Base-by-base conservation (phyloP, 345 rosid species). In the Eucalyptus decipiens region DNA sequence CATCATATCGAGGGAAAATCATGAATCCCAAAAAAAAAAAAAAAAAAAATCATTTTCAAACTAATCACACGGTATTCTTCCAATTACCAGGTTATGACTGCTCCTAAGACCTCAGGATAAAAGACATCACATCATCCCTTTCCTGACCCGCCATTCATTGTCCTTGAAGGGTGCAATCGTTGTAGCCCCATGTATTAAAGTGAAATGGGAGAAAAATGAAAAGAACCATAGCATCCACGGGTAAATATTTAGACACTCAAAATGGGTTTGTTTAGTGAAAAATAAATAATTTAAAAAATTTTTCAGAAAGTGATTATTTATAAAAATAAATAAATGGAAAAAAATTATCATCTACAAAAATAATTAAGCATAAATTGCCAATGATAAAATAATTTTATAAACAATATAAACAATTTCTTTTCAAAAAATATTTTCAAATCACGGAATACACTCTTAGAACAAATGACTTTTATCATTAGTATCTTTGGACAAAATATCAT, bases 251-350 rank as follows among this genome's bases (percentile, higher is more conserved):
- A 62, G 34, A 28, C 0, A 60, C 17, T 28, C 1, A 3, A 19
- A 0, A 3, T 52, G 5, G 0, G 0, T 19, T 19, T 0, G 1
- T 52, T 52, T 3, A 0, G 1, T 52, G 0, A 8, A 19, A 52
- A 52, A 52, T 8, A 0, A 52, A 0, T 52, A 0, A 52, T 52
- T 52, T 52, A 0, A 52, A 52, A 52, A 19, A 3, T 51, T 7
- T 51, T 7, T 51, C 0, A 6, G 0, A 51, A 51, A 52, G 0
- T 52, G 0, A 52, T 52, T 52, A 0, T 52, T 52, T 52, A 52
- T 19, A 52, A 52, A 52, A 52, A 4, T 52, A 52, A 52, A 52
- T 52, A 8, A 52, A 52, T 52, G 11, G 2, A 52, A 19, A 52
- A 52, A 52, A 18, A 18, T 19, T 52, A 19, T 52, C 26, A 52